Percentiles rank a stretch among this genome's conserved stretches.
phyloP scores from a whole-genome alignment of 495 filamentous ascomycete genomes.

The Penicillium parvum region DNA sequence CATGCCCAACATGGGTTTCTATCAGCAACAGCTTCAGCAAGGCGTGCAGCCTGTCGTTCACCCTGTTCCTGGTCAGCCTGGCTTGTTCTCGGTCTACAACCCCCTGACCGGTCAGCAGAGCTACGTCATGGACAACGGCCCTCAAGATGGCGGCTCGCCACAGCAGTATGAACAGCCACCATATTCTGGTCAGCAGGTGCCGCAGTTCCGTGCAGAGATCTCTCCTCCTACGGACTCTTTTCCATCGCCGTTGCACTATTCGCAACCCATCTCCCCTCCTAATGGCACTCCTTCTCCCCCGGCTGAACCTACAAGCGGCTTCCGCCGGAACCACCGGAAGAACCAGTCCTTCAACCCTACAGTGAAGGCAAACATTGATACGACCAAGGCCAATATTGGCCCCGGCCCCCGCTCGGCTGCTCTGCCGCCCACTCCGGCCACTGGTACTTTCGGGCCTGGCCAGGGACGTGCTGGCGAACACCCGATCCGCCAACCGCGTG shows the following conservation, averaged over 20 bases:
- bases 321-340: slow-evolving; percentile 92
- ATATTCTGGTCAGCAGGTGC: slow-evolving; percentile 45
- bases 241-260: slow-evolving; percentile 42
- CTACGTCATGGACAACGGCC: slow-evolving; percentile 59
- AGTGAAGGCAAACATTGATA: slow-evolving; percentile 53
- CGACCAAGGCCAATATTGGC: slow-evolving; percentile 51
- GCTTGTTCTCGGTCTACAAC: slow-evolving; percentile 78
- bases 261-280: slow-evolving; percentile 56
- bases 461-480: slow-evolving; percentile 92
- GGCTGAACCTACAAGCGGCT: slow-evolving; percentile 72
- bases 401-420: slow-evolving; percentile 72
- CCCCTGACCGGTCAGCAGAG: slow-evolving; percentile 75
- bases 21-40: slow-evolving; percentile 68
- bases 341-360: slow-evolving; percentile 69
- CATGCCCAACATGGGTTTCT: slow-evolving; percentile 50
- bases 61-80: slow-evolving; percentile 64
- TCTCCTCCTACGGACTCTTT: slow-evolving; percentile 67
- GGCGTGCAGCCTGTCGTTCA: slow-evolving; percentile 67
- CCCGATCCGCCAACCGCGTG: slow-evolving; percentile 87
- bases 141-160: slow-evolving; percentile 30
- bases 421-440: slow-evolving; percentile 75
- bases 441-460: slow-evolving; percentile 88
- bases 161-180: slow-evolving; percentile 34
- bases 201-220: slow-evolving; percentile 70
- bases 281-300: slow-evolving; percentile 60